Conservation (phyloP, 345 rosid species). For the Eucalyptus regnans region DNA sequence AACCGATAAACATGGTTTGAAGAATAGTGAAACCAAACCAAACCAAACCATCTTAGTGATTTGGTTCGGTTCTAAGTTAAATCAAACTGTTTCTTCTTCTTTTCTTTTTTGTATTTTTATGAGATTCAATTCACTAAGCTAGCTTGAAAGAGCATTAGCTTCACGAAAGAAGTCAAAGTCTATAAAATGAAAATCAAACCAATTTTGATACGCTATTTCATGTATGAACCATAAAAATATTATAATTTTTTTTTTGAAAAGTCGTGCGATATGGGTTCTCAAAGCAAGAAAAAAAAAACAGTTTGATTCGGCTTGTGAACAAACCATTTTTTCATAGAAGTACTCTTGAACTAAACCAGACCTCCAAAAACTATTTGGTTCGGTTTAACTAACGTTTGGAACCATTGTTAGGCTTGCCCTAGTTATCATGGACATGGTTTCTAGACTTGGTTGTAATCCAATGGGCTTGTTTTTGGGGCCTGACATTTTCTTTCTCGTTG, state of each 20-base stretch:
- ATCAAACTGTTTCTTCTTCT: background rate
- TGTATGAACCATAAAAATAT: background rate
- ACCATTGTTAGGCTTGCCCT: background rate
- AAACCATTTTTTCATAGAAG: background rate
- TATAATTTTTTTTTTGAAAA: background rate
- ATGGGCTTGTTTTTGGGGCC: background rate
- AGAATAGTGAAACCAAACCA: background rate
- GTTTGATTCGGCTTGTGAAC: background rate
- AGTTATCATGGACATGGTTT: background rate
- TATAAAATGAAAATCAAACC: background rate
- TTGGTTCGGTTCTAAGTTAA: background rate
- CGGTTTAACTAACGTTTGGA: background rate
- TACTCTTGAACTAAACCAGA: background rate
- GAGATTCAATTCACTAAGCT: background rate
- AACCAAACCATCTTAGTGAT: background rate
- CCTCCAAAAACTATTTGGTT: background rate
- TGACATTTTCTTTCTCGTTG: background rate
- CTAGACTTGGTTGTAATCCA: background rate
- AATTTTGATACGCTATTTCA: background rate
- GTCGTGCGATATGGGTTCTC: background rate
- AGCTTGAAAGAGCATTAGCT: background rate
- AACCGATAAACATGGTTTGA: background rate
- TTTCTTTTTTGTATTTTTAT: background rate
- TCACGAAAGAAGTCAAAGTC: background rate
- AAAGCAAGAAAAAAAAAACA: background rate